Percentiles rank a stretch among this genome's conserved stretches.
These are phyloP conservation scores for Diaporthe caulivora DNA, from an alignment of 2,329 filamentous ascomycete genomes.

Conservation along the genomic window DNA sequence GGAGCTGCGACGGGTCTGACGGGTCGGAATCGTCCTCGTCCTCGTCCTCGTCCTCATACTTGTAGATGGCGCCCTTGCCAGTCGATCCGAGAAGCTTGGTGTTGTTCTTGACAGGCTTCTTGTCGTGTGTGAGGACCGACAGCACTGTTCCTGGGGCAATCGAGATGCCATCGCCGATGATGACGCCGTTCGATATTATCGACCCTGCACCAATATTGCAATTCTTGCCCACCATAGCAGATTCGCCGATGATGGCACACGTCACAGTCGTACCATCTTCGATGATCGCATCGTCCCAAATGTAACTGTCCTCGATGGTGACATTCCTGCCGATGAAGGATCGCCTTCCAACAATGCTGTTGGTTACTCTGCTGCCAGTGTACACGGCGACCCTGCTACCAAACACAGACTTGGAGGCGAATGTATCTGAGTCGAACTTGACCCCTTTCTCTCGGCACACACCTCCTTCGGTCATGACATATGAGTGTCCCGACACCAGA, in stretches of 20 bases:
- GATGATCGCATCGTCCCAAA: constrained; percentile 88
- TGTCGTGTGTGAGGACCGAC: constrained; percentile 54
- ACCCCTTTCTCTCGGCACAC: constrained; percentile 86
- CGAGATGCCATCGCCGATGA: constrained; percentile 72
- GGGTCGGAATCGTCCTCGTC: constrained; percentile 58
- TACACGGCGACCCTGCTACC: constrained; percentile 83
- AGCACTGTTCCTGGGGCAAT: constrained; percentile 53
- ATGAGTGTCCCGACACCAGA: constrained; percentile 81
- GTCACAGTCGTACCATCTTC: constrained; percentile 79
- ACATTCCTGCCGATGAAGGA: constrained; percentile 92
- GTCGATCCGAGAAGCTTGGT: constrained; percentile 59
- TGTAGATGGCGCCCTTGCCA: constrained; percentile 64
- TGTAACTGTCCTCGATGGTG: constrained; percentile 80
- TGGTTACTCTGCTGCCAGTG: constrained; percentile 75
- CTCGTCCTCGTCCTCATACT: constrained; percentile 59
- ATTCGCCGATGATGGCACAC: constrained; percentile 81
- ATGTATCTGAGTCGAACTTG: constrained; percentile 77
- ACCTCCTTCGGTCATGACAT: constrained; percentile 76
- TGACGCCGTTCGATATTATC: constrained; percentile 83
- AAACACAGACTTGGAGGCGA: constrained; percentile 79
- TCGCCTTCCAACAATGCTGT: constrained; percentile 84
- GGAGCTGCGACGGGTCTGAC: constrained; percentile 63
- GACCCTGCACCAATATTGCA: constrained; percentile 79
- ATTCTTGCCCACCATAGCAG: constrained; percentile 77
- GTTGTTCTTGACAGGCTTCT: constrained; percentile 55